Conservation (phyloP, 345 rosid species). For the Anacardium occidentale region DNA sequence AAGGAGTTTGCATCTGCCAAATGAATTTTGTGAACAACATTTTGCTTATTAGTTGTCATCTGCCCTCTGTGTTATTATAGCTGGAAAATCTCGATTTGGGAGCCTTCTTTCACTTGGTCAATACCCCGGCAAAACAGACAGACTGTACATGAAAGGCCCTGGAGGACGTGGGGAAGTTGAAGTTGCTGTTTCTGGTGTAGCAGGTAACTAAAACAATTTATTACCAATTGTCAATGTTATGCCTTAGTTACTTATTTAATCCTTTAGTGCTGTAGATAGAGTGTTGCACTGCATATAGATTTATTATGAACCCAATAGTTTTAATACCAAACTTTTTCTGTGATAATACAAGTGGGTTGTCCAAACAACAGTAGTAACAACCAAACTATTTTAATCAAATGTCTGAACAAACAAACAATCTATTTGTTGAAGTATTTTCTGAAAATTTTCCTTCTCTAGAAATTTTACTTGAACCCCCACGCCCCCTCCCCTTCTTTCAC, state of each 20-base stretch:
- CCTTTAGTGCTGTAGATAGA: not conserved
- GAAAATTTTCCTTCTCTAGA: not conserved
- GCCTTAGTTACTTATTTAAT: not conserved
- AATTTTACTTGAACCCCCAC: not conserved
- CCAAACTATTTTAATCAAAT: not conserved
- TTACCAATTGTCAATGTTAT: conserved; percentile 4
- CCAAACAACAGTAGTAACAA: not conserved
- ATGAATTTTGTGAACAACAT: not conserved
- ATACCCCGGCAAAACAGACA: conserved; percentile 74
- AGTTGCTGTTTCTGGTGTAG: conserved; percentile 94
- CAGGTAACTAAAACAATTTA: conserved; percentile 40
- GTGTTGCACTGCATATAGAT: not conserved
- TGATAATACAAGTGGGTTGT: conserved; percentile 1
- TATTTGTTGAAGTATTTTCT: not conserved
- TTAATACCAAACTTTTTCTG: not conserved
- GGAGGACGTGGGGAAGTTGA: conserved; percentile 99
- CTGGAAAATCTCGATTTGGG: conserved; percentile 80
- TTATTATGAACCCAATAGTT: not conserved
- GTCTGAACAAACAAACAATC: not conserved
- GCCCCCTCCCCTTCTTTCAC: not conserved
- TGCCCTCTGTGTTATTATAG: conserved; percentile 31
- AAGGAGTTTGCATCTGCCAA: not conserved
- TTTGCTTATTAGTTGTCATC: conserved; percentile 7
- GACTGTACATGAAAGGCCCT: conserved; percentile 93
- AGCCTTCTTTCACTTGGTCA: conserved; percentile 75